These are phyloP conservation scores for Rhizophagus clarus DNA, from an alignment of 192 early-diverging fungal genomes.

Conservation along the genomic window DNA sequence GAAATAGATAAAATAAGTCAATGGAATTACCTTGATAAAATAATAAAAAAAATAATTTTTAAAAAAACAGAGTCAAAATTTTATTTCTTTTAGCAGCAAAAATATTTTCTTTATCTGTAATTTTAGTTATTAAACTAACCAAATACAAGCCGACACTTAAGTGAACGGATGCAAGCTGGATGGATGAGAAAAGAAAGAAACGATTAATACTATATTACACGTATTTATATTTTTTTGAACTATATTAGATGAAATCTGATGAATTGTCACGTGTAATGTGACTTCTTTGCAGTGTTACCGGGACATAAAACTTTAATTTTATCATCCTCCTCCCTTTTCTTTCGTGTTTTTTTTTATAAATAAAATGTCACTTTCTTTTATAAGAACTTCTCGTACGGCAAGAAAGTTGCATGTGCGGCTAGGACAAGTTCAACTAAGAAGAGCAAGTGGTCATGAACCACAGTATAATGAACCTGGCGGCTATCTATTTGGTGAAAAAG, in stretches of 20 bases:
- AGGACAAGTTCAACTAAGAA: background rate
- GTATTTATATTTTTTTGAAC: background rate
- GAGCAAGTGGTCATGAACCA: constrained; percentile 35
- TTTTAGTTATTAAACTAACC: background rate
- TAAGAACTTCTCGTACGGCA: background rate
- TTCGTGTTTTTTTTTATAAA: background rate
- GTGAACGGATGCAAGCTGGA: constrained; percentile 16
- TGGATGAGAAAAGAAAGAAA: background rate
- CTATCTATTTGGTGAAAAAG: constrained; percentile 71
- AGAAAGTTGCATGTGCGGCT: background rate
- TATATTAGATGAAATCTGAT: background rate
- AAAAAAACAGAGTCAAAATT: background rate
- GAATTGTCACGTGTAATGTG: background rate
- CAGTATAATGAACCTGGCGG: constrained; percentile 74
- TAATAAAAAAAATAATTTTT: background rate
- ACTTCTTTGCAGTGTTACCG: too few relatives aligned
- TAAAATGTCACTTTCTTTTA: constrained; percentile 7
- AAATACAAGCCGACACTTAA: background rate
- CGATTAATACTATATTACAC: background rate
- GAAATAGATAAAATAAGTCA: background rate
- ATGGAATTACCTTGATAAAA: background rate
- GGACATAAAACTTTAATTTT: background rate
- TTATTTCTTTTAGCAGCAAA: background rate
- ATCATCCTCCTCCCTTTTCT: background rate
- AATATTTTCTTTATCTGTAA: background rate